These are phyloP conservation scores for Claviceps purpurea DNA, from an alignment of 2,329 filamentous ascomycete genomes.

Conservation along the genomic window DNA sequence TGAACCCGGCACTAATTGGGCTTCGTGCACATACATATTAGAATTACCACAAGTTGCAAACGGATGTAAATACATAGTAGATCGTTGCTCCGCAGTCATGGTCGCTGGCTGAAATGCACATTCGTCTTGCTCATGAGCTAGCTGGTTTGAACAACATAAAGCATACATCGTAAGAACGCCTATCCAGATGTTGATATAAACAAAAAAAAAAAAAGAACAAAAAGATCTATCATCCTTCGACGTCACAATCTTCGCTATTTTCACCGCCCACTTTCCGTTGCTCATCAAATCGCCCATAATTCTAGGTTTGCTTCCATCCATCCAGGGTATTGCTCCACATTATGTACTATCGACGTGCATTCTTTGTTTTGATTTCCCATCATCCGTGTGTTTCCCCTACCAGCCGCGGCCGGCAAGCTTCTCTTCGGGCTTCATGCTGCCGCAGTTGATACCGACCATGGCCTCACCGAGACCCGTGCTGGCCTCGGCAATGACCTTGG, in stretches of 20 bases:
- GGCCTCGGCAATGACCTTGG: constrained; percentile 74
- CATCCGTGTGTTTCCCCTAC: constrained; percentile 32
- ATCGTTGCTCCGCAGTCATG: neutral
- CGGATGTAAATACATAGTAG: neutral
- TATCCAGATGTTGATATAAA: constrained; percentile 2
- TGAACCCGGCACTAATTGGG: too few species aligned
- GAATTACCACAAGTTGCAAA: too few species aligned
- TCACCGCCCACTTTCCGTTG: too few species aligned
- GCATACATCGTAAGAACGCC: constrained; percentile 1
- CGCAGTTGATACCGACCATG: constrained; percentile 91
- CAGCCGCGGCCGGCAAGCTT: constrained; percentile 79
- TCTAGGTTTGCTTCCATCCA: neutral
- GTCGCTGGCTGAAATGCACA: neutral
- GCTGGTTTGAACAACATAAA: neutral
- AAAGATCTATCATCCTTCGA: neutral
- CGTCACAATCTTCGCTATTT: neutral
- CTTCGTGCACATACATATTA: too few species aligned
- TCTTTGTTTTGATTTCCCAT: neutral
- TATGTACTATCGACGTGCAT: too few species aligned
- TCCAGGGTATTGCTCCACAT: neutral
- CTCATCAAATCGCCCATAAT: neutral
- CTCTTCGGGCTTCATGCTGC: constrained; percentile 61
- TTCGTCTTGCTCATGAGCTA: neutral
- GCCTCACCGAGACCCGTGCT: constrained; percentile 88
- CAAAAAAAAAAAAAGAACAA: neutral